A percentile compares a stretch with the other conserved stretches of the same genome.
Evolutionary conservation across 495 filamentous ascomycete genomes (phyloP).

Genomic region (Penicillium bialowiezense): DNA sequence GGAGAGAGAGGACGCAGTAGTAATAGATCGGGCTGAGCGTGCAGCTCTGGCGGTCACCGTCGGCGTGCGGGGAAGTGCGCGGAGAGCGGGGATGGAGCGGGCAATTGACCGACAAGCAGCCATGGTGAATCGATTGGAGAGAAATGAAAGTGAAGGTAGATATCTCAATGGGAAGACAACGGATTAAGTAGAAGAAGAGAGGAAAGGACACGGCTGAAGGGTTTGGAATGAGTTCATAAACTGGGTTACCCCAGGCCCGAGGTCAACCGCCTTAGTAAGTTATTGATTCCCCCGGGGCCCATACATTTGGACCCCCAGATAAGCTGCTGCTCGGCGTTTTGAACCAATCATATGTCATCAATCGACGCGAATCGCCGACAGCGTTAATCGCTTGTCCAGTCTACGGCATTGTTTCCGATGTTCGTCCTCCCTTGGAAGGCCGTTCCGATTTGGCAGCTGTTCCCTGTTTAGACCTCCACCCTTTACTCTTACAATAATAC

Average conservation of each 20-base stretch:
- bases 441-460: not conserved
- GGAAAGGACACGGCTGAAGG: not conserved
- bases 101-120: conserved; percentile 44
- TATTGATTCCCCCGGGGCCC: conserved; percentile 4
- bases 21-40: conserved; percentile 28
- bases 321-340: conserved; percentile 20
- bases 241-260: conserved; percentile 23
- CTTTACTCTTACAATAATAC: too few species aligned
- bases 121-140: conserved; percentile 27
- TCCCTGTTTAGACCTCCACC: not conserved
- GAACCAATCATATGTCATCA: conserved; percentile 9
- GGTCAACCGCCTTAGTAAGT: conserved; percentile 23
- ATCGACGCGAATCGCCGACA: conserved; percentile 12
- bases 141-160: not conserved
- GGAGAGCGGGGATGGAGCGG: conserved; percentile 45
- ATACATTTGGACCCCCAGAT: conserved; percentile 13
- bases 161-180: not conserved
- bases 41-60: conserved; percentile 27
- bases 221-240: conserved; percentile 9
- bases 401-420: not conserved
- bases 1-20: conserved; percentile 22
- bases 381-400: not conserved
- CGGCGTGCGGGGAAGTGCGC: conserved; percentile 42
- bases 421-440: not conserved
- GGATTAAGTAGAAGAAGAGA: conserved; percentile 3